phyloP scores from a whole-genome alignment of 352 stramenopile genomes.

The Pythium myriotylum region DNA sequence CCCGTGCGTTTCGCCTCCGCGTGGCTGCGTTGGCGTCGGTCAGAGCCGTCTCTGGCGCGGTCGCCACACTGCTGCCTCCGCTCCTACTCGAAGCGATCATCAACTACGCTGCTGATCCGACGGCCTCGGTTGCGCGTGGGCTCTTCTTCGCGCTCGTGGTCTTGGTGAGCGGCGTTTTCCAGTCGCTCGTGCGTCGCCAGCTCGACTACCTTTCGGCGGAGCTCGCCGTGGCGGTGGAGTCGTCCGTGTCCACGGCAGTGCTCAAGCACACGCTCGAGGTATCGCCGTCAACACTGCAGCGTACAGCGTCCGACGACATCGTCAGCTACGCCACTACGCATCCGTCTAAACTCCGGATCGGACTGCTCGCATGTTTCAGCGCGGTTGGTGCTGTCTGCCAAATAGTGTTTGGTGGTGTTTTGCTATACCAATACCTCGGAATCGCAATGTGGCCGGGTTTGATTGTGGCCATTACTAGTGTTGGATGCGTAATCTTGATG shows the following conservation, averaged over 20 bases:
- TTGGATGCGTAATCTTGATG: neutral
- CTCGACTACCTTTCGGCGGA: constrained; percentile 53
- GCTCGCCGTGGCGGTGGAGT: constrained; percentile 11
- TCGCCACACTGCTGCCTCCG: constrained; percentile 61
- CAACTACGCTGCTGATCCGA: constrained; percentile 58
- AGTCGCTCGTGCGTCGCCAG: constrained; percentile 60
- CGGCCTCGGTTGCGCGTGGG: constrained; percentile 44
- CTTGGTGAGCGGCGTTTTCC: constrained; percentile 59
- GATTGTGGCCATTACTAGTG: constrained; percentile 81
- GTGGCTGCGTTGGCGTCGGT: constrained; percentile 50
- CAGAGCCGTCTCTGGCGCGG: constrained; percentile 67
- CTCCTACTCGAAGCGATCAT: constrained; percentile 81
- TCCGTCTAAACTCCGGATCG: constrained; percentile 90
- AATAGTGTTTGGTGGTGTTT: constrained; percentile 56
- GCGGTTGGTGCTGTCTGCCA: constrained; percentile 48
- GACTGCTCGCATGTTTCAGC: constrained; percentile 7
- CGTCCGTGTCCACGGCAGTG: constrained; percentile 56
- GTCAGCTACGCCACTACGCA: constrained; percentile 97
- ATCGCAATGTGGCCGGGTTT: constrained; percentile 88
- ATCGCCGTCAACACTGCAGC: constrained; percentile 66
- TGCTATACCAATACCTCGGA: constrained; percentile 70
- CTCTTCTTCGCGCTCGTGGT: constrained; percentile 60
- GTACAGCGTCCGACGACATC: constrained; percentile 90
- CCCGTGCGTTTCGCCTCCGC: constrained; percentile 53
- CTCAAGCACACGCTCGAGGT: constrained; percentile 83